Base-by-base conservation (phyloP, 2,329 filamentous ascomycete genomes). In the Aureobasidium sp. region DNA sequence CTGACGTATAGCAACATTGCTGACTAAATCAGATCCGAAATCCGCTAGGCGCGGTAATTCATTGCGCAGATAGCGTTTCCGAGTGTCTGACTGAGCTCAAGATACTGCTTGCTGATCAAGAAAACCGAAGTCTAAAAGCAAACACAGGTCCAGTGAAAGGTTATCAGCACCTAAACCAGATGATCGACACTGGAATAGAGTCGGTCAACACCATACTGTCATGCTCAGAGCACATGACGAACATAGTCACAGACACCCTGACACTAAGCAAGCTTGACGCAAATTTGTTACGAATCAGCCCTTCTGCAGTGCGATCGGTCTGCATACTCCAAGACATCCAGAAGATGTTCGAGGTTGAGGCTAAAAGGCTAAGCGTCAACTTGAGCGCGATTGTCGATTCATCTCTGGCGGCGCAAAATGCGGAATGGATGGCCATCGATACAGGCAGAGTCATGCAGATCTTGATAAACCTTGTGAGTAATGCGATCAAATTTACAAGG, bases 241-340 rank as follows among this genome's bases (percentile, higher is more conserved):
- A 76, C 5, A 79, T 79, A 50, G 76, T 79, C 2, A 77, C 79
- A 61, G 77, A 79, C 62, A 74, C 79, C 0, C 65, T 79, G 34
- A 79, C 76, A 2, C 65, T 79, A 16, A 75, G 72, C 3, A 77
- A 69, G 13, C 64, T 72, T 8, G 69, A 72, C 25, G 67, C 68
- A 1, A 63, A 69, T n/a, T 63, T 71, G 42, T 62, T 72, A 7
- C 69, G 73, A 3, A 75, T 78, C 27, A 75, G 73, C 3, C 75
- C 77, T 0, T 73, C 73, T 54, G 69, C 70, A 37, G 72, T 75
- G 3, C 71, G 72, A 55, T 68, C 72, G 1, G 63, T 70, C 1
- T 70, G 70, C 37, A 65, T 78, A 3, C 65, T 76, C 25, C 64
- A 65, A 9, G 70, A 70, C 30, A 71, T 73, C 34, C 62, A 72